Evolutionary conservation across 192 early-diverging fungal genomes (phyloP).

Genomic region (Gonapodya prolifera): DNA sequence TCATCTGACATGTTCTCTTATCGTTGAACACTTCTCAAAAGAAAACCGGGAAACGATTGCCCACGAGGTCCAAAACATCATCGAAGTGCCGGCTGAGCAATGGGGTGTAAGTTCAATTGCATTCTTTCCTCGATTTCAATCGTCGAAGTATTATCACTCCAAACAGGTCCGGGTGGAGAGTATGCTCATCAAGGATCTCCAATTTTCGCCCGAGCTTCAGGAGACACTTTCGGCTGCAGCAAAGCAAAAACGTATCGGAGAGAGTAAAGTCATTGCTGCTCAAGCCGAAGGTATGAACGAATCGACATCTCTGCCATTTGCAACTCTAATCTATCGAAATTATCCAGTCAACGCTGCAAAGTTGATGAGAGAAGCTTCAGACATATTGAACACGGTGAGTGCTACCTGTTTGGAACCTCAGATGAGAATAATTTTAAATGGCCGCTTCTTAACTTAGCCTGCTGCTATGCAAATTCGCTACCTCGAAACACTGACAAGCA

Average conservation of each 20-base stretch:
- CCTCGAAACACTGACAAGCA: slow-evolving; percentile 66
- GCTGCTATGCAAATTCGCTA: slow-evolving; percentile 72
- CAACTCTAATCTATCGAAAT: too few species aligned
- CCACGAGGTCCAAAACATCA: slow-evolving; percentile 69
- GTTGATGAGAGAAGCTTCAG: slow-evolving; percentile 82
- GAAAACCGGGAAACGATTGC: too few species aligned
- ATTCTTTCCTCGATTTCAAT: too few species aligned
- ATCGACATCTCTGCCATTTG: too few species aligned
- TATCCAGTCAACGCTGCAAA: slow-evolving; percentile 83
- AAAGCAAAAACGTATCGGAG: slow-evolving; percentile 73
- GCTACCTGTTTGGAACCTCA: slow-evolving; percentile 14
- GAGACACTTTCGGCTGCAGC: slow-evolving; percentile 61
- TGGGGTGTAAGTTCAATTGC: too few species aligned
- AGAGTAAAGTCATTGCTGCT: slow-evolving; percentile 83
- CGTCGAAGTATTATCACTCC: too few species aligned
- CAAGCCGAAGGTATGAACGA: slow-evolving; percentile 65
- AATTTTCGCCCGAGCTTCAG: slow-evolving; percentile 27
- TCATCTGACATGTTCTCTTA: background rate
- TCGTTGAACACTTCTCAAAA: slow-evolving; percentile 24
- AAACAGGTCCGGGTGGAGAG: slow-evolving; percentile 62
- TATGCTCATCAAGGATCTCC: slow-evolving; percentile 79
- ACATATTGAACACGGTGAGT: slow-evolving; percentile 71
- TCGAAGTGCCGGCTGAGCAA: slow-evolving; percentile 56
- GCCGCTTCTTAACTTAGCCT: background rate
- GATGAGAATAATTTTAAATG: background rate